Percentiles rank a stretch among this genome's conserved stretches.
Evolutionary conservation across 768 basidiomycete species (phyloP).

Genomic region (Pilatotrama ljubarskyi): DNA sequence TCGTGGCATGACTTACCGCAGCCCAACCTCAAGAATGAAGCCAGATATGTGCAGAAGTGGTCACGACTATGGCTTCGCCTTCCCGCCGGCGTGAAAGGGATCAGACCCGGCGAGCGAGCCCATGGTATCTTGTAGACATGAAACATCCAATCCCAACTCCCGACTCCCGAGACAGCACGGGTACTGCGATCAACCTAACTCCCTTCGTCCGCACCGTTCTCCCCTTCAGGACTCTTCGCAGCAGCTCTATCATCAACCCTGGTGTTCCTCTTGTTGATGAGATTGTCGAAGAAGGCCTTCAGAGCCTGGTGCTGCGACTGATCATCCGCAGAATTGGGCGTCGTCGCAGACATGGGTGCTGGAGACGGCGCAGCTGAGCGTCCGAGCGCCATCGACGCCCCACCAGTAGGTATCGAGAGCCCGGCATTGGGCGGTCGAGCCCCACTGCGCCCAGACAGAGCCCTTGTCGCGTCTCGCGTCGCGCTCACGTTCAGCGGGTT

Average conservation of each 20-base stretch:
- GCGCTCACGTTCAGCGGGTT: conserved; percentile 31
- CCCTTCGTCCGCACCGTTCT: conserved; percentile 22
- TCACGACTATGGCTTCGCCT: too few species aligned
- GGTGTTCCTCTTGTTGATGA: conserved; percentile 71
- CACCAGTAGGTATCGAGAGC: conserved; percentile 24
- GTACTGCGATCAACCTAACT: conserved; percentile 11
- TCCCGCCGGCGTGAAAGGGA: too few species aligned
- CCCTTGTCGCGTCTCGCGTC: conserved; percentile 37
- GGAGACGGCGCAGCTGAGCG: conserved; percentile 32
- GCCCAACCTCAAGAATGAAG: background rate
- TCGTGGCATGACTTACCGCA: background rate
- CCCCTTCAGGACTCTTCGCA: conserved; percentile 29
- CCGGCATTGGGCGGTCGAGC: conserved; percentile 20
- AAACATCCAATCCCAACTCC: background rate
- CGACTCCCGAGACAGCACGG: background rate
- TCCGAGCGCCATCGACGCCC: conserved; percentile 9
- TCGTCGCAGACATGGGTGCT: conserved; percentile 25
- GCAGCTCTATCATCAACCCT: conserved; percentile 37
- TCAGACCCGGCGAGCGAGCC: background rate
- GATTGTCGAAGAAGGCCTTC: conserved; percentile 85
- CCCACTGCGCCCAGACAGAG: conserved; percentile 22
- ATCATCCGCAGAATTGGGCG: conserved; percentile 50
- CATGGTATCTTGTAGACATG: background rate
- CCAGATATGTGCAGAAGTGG: too few species aligned
- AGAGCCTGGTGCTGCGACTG: conserved; percentile 81